These are phyloP conservation scores for Cutaneotrichosporon curvatum DNA, from an alignment of 1,284 basidiomycete genomes.

Conservation along the genomic window DNA sequence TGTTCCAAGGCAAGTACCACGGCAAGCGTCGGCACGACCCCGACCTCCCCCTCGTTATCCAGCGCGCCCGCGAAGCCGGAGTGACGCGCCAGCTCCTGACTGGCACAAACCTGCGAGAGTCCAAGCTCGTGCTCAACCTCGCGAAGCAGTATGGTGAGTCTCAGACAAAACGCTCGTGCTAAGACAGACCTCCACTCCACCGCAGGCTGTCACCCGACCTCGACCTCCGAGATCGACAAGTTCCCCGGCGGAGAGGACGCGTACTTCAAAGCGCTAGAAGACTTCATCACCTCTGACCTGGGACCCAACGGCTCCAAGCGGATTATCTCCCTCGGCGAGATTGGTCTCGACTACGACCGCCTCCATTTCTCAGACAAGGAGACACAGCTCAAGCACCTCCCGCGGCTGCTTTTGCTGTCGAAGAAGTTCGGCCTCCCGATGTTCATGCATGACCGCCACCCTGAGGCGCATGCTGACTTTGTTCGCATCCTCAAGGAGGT, in stretches of 20 bases:
- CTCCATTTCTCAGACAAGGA: conserved; percentile 62
- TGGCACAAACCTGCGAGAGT: conserved; percentile 66
- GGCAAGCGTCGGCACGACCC: conserved; percentile 52
- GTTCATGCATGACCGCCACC: conserved; percentile 76
- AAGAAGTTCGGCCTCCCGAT: conserved; percentile 67
- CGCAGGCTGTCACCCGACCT: conserved; percentile 79
- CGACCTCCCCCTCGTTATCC: conserved; percentile 60
- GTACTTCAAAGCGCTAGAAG: conserved; percentile 60
- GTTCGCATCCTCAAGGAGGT: conserved; percentile 51
- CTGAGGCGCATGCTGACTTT: conserved; percentile 63
- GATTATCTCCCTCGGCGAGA: conserved; percentile 75
- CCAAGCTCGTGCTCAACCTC: conserved; percentile 56
- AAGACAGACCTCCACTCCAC: conserved; percentile 62
- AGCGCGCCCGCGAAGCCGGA: conserved; percentile 58
- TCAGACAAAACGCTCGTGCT: background rate
- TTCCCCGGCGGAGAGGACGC: conserved; percentile 56
- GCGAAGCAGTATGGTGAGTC: conserved; percentile 55
- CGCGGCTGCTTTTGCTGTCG: conserved; percentile 62
- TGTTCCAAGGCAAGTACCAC: conserved; percentile 49
- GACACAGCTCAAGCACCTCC: conserved; percentile 63
- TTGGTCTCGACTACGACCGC: conserved; percentile 82
- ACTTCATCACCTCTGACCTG: conserved; percentile 53
- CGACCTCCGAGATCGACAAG: conserved; percentile 65
- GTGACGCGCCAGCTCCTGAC: conserved; percentile 75
- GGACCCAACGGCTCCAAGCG: conserved; percentile 52